Evolutionary conservation across 176 grass and related monocot species (phyloP).

Genomic region (Oryza coarctata): DNA sequence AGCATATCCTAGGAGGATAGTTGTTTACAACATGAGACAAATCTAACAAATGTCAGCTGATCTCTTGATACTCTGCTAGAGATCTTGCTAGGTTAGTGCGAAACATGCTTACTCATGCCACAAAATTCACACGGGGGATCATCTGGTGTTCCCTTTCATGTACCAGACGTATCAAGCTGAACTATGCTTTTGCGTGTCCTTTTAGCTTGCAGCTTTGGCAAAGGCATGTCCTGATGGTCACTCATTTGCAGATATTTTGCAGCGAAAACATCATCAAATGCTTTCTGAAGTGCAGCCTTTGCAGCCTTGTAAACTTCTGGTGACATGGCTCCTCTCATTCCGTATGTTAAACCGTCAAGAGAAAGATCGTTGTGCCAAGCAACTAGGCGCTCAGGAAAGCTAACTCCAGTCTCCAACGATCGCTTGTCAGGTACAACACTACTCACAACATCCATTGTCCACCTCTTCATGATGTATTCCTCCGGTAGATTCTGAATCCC

Average conservation of each 20-base stretch:
- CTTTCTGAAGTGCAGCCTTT: slow-evolving; percentile 59
- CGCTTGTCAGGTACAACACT: slow-evolving; percentile 26
- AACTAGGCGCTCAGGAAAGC: slow-evolving; percentile 38
- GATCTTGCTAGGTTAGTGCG: background rate
- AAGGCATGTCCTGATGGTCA: slow-evolving; percentile 41
- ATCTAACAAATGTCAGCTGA: background rate
- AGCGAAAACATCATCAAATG: slow-evolving; percentile 46
- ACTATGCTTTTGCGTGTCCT: slow-evolving; percentile 30
- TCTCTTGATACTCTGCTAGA: background rate
- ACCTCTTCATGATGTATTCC: slow-evolving; percentile 51
- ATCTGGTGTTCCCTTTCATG: slow-evolving; percentile 14
- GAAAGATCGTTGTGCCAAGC: slow-evolving; percentile 65
- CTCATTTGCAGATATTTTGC: slow-evolving; percentile 50
- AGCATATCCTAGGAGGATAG: background rate
- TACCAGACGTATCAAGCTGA: slow-evolving; percentile 23
- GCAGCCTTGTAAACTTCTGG: slow-evolving; percentile 57
- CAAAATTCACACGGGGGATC: background rate
- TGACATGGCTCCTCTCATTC: slow-evolving; percentile 39
- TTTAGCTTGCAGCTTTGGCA: slow-evolving; percentile 50
- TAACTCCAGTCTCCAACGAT: slow-evolving; percentile 17
- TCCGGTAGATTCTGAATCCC: slow-evolving; percentile 44
- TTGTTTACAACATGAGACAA: background rate
- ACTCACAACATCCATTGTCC: slow-evolving; percentile 47
- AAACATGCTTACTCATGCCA: background rate
- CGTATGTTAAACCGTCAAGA: slow-evolving; percentile 39